Conservation (phyloP, 2,329 filamentous ascomycete species). For the Talaromyces sp. region DNA sequence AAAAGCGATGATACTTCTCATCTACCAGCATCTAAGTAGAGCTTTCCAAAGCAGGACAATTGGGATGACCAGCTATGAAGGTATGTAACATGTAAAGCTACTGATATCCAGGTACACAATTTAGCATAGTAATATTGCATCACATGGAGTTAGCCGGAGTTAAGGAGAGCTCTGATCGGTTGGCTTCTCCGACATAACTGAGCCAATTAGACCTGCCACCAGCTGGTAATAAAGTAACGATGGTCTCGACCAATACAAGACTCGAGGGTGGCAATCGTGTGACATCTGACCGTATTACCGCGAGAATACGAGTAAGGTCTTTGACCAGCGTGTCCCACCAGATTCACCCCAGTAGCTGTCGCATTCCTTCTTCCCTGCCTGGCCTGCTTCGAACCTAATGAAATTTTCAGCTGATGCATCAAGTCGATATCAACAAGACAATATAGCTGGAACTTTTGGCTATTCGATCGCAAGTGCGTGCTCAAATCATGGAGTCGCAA, state of each 20-base stretch:
- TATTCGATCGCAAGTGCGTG: neutral
- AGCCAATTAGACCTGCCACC: neutral
- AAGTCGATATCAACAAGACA: neutral
- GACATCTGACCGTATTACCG: neutral
- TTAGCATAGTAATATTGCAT: neutral
- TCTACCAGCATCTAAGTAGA: too few relatives aligned
- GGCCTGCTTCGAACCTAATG: neutral
- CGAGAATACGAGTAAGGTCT: neutral
- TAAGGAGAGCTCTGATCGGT: neutral
- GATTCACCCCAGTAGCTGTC: neutral
- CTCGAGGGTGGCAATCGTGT: neutral
- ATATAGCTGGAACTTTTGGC: neutral
- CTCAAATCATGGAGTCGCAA: constrained; percentile 8
- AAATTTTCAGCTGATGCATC: neutral
- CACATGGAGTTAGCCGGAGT: neutral
- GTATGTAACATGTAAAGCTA: too few relatives aligned
- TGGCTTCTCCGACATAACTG: neutral
- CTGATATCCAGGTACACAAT: too few relatives aligned
- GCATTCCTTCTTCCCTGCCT: neutral
- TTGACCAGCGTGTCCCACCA: neutral
- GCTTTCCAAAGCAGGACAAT: too few relatives aligned
- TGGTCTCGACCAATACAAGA: neutral
- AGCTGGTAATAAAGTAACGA: neutral
- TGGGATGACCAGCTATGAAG: too few relatives aligned
- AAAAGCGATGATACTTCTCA: neutral